Conservation (phyloP, 768 basidiomycete genomes). For the Hypholoma fasciculare region DNA sequence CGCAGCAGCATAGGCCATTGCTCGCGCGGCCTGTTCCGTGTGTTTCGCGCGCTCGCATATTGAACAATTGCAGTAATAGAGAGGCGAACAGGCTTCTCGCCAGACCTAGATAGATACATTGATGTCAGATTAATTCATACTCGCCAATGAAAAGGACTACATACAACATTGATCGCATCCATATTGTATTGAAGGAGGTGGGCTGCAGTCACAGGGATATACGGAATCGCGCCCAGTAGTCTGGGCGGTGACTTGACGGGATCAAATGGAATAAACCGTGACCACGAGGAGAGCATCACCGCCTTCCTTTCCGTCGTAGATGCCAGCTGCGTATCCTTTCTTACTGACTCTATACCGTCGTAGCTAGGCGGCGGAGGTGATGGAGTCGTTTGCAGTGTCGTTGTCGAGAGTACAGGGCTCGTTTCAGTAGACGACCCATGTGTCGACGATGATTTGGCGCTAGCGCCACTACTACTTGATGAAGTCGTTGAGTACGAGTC, state of each 20-base stretch:
- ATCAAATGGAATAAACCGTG: slow-evolving; percentile 39
- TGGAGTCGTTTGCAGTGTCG: slow-evolving; percentile 77
- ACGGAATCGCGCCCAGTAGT: slow-evolving; percentile 66
- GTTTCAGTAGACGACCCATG: slow-evolving; percentile 51
- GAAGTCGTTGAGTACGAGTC: slow-evolving; percentile 38
- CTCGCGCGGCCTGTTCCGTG: slow-evolving; percentile 34
- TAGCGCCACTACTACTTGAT: slow-evolving; percentile 41
- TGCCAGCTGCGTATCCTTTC: slow-evolving; percentile 20
- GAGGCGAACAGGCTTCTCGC: slow-evolving; percentile 70
- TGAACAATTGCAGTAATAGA: slow-evolving; percentile 73
- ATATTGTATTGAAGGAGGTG: slow-evolving; percentile 58
- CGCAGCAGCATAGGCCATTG: slow-evolving; percentile 27
- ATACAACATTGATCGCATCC: slow-evolving; percentile 57
- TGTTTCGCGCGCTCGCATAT: slow-evolving; percentile 71
- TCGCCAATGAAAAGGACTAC: slow-evolving; percentile 24
- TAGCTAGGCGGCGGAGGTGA: slow-evolving; percentile 58
- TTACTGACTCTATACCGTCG: slow-evolving; percentile 32
- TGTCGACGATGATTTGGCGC: slow-evolving; percentile 15
- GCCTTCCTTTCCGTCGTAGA: background rate
- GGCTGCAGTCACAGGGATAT: slow-evolving; percentile 56
- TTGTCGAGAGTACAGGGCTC: slow-evolving; percentile 72
- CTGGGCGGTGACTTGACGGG: slow-evolving; percentile 63
- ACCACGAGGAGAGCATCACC: slow-evolving; percentile 6
- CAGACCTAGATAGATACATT: slow-evolving; percentile 49
- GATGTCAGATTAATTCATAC: slow-evolving; percentile 6